Conservation (phyloP, 108 stramenopile genomes). For the Nannochloropsis gaditana region DNA sequence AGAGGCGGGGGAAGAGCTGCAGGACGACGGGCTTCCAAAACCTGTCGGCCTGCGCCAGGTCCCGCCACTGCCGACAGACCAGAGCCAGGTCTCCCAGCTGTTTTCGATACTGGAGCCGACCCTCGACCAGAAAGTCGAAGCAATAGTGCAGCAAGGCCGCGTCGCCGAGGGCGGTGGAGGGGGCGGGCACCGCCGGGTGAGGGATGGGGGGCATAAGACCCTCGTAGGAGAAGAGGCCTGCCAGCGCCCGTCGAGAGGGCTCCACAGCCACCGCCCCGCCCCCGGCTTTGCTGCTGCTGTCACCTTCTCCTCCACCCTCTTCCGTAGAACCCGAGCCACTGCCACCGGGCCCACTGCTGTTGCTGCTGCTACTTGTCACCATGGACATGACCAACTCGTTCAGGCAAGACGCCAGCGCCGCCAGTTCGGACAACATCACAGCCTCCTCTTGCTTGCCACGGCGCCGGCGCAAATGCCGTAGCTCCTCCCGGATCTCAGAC, state of each 20-base stretch:
- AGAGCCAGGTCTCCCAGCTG: background rate
- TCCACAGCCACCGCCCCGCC: constrained; percentile 1
- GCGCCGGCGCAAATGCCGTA: constrained; percentile 14
- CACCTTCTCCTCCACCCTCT: background rate
- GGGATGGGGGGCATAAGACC: background rate
- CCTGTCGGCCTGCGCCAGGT: background rate
- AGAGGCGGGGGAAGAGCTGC: background rate
- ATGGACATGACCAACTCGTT: constrained; percentile 2
- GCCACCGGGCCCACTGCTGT: background rate
- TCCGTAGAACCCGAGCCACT: background rate
- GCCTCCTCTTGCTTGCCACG: constrained; percentile 19
- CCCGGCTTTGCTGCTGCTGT: background rate
- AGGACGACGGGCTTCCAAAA: background rate
- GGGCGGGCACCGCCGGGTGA: background rate
- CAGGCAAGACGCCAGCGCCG: background rate
- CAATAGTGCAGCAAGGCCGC: constrained; percentile 17
- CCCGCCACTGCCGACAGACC: constrained; percentile 19
- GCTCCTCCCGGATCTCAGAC: background rate
- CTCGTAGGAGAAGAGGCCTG: background rate
- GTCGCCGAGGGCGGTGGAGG: background rate
- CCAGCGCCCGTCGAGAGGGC: background rate
- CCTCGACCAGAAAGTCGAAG: background rate
- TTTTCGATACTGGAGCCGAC: background rate
- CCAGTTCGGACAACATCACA: background rate
- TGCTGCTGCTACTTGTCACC: background rate